Conservation (phyloP, 2,329 filamentous ascomycete genomes). For the Rhynchosporium agropyri region DNA sequence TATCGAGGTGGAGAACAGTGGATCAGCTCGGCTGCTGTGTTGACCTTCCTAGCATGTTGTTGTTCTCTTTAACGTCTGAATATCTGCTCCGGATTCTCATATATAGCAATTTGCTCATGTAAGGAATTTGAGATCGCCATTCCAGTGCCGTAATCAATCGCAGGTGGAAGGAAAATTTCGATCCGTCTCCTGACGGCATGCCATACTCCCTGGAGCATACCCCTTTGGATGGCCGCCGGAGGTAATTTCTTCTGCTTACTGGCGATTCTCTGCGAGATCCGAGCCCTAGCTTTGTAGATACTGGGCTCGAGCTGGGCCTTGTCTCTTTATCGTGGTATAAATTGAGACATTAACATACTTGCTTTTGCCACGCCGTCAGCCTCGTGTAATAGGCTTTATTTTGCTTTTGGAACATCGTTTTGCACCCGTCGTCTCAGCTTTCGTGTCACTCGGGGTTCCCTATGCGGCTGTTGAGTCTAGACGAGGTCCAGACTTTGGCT, state of each 20-base stretch:
- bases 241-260: conserved; percentile 13
- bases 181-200: not conserved
- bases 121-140: not conserved
- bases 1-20: conserved; percentile 12
- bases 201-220: conserved; percentile 8
- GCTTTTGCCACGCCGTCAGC: conserved; percentile 24
- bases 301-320: conserved; percentile 21
- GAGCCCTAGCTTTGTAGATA: conserved; percentile 12
- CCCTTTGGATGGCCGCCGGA: not conserved
- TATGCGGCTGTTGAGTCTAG: conserved; percentile 2
- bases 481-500: conserved; percentile 16
- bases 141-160: not conserved
- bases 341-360: conserved; percentile 15
- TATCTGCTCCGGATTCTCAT: not conserved
- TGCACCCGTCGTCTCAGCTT: conserved; percentile 21
- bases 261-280: conserved; percentile 13
- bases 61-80: not conserved
- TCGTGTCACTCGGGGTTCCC: not conserved
- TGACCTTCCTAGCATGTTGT: conserved; percentile 12
- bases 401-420: not conserved
- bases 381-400: conserved; percentile 20
- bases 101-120: not conserved
- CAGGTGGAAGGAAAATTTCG: not conserved
- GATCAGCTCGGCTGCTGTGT: conserved; percentile 17
- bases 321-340: conserved; percentile 22